A percentile compares a stretch with the other conserved stretches of the same genome.
phyloP scores from a whole-genome alignment of 1,139 yeast genomes.

The Saccharomyces pastorianus region DNA sequence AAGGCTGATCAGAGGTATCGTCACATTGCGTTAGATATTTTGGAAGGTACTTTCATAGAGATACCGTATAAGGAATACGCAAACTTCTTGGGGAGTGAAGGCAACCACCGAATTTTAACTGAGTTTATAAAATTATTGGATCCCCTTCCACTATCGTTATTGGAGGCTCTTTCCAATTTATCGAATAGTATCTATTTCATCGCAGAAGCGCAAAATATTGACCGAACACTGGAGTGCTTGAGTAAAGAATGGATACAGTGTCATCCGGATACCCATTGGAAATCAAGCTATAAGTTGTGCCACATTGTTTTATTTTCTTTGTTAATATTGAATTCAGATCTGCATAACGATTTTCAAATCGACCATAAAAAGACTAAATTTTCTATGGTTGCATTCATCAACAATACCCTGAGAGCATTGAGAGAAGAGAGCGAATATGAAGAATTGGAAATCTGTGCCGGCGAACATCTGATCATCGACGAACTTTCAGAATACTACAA shows the following conservation, averaged over 20 bases:
- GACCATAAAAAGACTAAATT: constrained; percentile 26
- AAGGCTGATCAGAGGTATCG: constrained; percentile 4
- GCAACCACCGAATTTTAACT: constrained; percentile 20
- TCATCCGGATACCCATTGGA: constrained; percentile 28
- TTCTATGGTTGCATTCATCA: constrained; percentile 35
- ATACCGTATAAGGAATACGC: constrained; percentile 32
- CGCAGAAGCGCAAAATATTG: constrained; percentile 82
- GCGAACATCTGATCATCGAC: neutral
- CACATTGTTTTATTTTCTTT: constrained; percentile 70
- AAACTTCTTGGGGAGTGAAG: constrained; percentile 31
- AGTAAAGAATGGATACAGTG: constrained; percentile 49
- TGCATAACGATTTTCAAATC: constrained; percentile 39
- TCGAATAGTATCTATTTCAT: constrained; percentile 62
- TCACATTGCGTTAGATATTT: constrained; percentile 29
- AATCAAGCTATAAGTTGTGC: constrained; percentile 51
- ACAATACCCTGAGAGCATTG: constrained; percentile 44
- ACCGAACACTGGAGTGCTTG: constrained; percentile 61
- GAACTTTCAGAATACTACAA: neutral
- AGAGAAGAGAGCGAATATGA: constrained; percentile 28
- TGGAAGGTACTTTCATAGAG: constrained; percentile 24
- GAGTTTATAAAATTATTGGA: constrained; percentile 26
- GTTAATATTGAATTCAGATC: constrained; percentile 62
- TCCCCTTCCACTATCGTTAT: constrained; percentile 35
- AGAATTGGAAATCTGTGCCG: constrained; percentile 5
- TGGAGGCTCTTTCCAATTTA: constrained; percentile 49